Evolutionary conservation across 2,329 filamentous ascomycete species (phyloP).

Genomic region (Daldinia sp.): DNA sequence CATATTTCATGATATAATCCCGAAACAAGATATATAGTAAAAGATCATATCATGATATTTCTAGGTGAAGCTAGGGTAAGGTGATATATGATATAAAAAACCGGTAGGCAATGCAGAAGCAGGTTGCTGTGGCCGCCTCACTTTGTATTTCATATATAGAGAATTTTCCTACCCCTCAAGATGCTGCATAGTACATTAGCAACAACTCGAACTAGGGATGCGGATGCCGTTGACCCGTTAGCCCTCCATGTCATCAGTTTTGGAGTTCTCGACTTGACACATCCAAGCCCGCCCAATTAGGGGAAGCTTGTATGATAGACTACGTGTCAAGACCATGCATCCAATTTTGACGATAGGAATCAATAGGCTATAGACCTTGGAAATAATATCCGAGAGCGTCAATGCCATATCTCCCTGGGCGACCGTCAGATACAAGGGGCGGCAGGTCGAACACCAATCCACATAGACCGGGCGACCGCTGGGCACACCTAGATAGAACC

Average conservation of each 20-base stretch:
- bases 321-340: background rate
- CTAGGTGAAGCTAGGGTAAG: background rate
- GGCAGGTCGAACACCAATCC: background rate
- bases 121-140: background rate
- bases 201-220: background rate
- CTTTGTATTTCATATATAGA: background rate
- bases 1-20: background rate
- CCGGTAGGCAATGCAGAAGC: background rate
- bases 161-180: background rate
- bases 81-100: background rate
- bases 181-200: background rate
- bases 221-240: background rate
- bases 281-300: background rate
- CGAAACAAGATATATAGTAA: background rate
- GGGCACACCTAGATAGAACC: background rate
- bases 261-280: background rate
- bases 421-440: background rate
- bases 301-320: background rate
- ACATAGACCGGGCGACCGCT: background rate
- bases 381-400: background rate
- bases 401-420: background rate
- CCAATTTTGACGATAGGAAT: background rate
- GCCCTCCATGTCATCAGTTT: background rate
- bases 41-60: background rate
- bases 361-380: background rate